These are phyloP conservation scores for Leptomonas pyrrhocoris DNA, from an alignment of 208 protist species.

Conservation along the genomic window DNA sequence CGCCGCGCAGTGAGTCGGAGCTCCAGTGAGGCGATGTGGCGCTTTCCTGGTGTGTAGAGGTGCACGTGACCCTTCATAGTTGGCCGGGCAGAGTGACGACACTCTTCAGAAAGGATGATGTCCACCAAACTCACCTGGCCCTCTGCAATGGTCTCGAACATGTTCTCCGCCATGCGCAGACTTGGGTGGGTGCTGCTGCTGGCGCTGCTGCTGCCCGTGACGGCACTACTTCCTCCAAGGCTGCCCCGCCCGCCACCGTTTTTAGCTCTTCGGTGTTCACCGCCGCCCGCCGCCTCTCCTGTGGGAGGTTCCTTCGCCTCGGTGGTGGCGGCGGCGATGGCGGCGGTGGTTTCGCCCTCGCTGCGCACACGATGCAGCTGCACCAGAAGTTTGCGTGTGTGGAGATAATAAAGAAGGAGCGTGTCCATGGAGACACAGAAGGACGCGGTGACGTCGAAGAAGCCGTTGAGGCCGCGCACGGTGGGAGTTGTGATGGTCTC, in stretches of 20 bases:
- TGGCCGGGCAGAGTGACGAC: slow-evolving; percentile 50
- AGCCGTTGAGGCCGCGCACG: slow-evolving; percentile 85
- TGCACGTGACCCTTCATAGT: slow-evolving; percentile 77
- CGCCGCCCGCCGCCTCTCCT: background rate
- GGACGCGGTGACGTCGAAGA: slow-evolving; percentile 87
- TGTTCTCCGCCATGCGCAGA: slow-evolving; percentile 51
- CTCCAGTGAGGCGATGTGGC: slow-evolving; percentile 87
- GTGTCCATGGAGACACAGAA: slow-evolving; percentile 90
- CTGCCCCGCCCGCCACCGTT: background rate
- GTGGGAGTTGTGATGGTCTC: slow-evolving; percentile 86
- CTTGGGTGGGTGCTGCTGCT: slow-evolving; percentile 26
- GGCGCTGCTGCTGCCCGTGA: slow-evolving; percentile 13
- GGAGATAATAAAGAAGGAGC: slow-evolving; percentile 85
- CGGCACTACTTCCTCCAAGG: slow-evolving; percentile 4
- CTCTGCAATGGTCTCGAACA: slow-evolving; percentile 86
- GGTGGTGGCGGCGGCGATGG: slow-evolving; percentile 5
- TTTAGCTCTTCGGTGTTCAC: background rate
- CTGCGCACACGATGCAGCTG: slow-evolving; percentile 87
- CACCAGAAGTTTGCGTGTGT: slow-evolving; percentile 79
- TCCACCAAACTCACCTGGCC: slow-evolving; percentile 66
- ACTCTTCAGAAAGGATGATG: slow-evolving; percentile 53
- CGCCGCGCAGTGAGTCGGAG: slow-evolving; percentile 76
- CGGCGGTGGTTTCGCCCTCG: slow-evolving; percentile 60
- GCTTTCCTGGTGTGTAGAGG: slow-evolving; percentile 41
- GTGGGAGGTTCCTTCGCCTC: background rate